A percentile compares a stretch with the other conserved stretches of the same genome.
phyloP scores from a whole-genome alignment of 2,329 filamentous ascomycete genomes.

The Bipolaris cookei region DNA sequence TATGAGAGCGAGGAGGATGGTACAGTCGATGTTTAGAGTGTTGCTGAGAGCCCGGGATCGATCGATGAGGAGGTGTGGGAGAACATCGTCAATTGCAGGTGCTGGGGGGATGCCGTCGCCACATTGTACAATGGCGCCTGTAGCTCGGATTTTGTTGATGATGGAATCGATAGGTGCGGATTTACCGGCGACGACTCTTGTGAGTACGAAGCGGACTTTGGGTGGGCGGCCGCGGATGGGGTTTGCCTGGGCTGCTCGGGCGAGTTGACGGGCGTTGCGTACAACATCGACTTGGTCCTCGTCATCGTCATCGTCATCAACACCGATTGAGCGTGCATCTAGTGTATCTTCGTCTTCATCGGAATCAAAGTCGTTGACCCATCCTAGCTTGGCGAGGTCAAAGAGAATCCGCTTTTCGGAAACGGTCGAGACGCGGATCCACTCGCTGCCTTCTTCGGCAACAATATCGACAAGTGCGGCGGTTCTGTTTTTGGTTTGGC shows the following conservation, averaged over 20 bases:
- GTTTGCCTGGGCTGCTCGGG: slow-evolving; percentile 62
- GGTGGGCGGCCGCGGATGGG: slow-evolving; percentile 67
- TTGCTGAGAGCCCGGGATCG: slow-evolving; percentile 49
- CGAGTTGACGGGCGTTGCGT: slow-evolving; percentile 64
- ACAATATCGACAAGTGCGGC: slow-evolving; percentile 69
- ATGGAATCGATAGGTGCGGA: slow-evolving; percentile 63
- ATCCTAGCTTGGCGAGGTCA: slow-evolving; percentile 72
- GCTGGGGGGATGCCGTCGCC: slow-evolving; percentile 35
- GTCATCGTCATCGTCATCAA: slow-evolving; percentile 55
- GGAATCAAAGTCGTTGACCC: slow-evolving; percentile 56
- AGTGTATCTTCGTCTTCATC: slow-evolving; percentile 54
- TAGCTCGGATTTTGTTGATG: slow-evolving; percentile 61
- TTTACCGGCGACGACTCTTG: slow-evolving; percentile 61
- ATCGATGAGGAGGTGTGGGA: slow-evolving; percentile 48
- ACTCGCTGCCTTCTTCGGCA: slow-evolving; percentile 66
- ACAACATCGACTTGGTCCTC: slow-evolving; percentile 63
- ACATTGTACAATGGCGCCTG: slow-evolving; percentile 51
- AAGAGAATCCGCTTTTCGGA: slow-evolving; percentile 69
- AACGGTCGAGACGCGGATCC: slow-evolving; percentile 72
- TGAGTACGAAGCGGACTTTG: slow-evolving; percentile 65
- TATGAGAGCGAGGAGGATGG: slow-evolving; percentile 73
- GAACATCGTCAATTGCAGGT: slow-evolving; percentile 31
- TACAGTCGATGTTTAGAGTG: slow-evolving; percentile 68
- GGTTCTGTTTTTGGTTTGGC: slow-evolving; percentile 53
- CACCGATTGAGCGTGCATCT: slow-evolving; percentile 25